phyloP scores from a whole-genome alignment of 164 flowering plant species.

The Stephania yunnanensis region DNA sequence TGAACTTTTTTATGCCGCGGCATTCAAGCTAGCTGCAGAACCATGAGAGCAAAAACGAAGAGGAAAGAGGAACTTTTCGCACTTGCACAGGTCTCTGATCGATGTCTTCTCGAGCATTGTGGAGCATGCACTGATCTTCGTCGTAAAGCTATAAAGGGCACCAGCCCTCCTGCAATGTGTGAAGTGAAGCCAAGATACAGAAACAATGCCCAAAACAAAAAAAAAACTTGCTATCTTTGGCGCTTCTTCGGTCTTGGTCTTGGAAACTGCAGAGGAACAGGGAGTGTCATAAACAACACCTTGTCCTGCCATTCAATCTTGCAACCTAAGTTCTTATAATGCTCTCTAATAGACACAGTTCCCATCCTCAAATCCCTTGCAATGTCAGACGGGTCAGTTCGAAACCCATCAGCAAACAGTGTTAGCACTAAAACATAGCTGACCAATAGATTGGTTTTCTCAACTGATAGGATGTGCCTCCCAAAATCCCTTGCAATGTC shows the following conservation, averaged over 20 bases:
- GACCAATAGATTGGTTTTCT: constrained; percentile 51
- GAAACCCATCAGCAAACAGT: constrained; percentile 57
- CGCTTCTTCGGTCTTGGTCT: constrained; percentile 13
- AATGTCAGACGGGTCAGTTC: constrained; percentile 55
- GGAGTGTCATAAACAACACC: constrained; percentile 38
- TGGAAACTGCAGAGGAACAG: constrained; percentile 62
- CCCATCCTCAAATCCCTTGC: constrained; percentile 66
- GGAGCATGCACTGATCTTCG: not conserved
- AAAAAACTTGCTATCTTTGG: not conserved
- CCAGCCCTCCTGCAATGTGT: not conserved
- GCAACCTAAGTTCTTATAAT: constrained; percentile 62
- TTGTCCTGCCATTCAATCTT: constrained; percentile 32
- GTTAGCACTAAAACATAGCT: constrained; percentile 78
- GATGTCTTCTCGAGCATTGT: not conserved
- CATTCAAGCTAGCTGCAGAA: not conserved
- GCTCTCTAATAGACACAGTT: constrained; percentile 25
- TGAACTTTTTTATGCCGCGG: not conserved
- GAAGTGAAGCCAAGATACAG: not conserved
- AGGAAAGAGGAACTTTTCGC: not conserved
- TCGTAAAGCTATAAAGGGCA: not conserved
- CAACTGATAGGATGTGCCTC: constrained; percentile 31
- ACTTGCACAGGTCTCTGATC: not conserved
- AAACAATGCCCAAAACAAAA: not conserved
- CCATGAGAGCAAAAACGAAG: not conserved
- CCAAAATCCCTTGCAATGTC: too few relatives aligned